Percentiles rank a stretch among this genome's conserved stretches.
phyloP scores from a whole-genome alignment of 108 stramenopile genomes.

The Schizochytrium sp. region DNA sequence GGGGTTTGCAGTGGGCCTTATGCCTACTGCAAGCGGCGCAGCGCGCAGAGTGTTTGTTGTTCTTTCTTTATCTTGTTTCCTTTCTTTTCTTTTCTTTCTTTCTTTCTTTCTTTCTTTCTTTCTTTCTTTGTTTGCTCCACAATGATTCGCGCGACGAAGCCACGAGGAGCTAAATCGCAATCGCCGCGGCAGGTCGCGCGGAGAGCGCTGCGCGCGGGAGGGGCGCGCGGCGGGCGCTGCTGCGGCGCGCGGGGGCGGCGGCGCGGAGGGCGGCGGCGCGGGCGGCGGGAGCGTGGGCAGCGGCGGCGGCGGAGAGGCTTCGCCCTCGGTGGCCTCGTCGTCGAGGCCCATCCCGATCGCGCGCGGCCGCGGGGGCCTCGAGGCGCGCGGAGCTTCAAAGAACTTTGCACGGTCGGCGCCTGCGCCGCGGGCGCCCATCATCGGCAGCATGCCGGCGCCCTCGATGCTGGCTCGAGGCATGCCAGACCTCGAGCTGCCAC shows the following conservation, averaged over 20 bases:
- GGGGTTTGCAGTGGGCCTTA: no score
- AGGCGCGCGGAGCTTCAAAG: not conserved
- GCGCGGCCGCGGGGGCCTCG: not conserved
- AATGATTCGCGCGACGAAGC: no score
- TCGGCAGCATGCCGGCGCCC: not conserved
- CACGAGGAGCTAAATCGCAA: no score
- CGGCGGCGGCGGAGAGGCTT: not conserved
- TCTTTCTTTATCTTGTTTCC: no score
- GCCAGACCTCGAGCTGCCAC: slow-evolving; percentile 7
- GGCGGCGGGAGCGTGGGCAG: not conserved
- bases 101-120: no score
- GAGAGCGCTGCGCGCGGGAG: no score
- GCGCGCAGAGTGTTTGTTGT: no score
- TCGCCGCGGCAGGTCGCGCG: no score
- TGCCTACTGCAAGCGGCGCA: no score
- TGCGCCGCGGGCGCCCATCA: not conserved
- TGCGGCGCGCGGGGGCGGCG: not conserved
- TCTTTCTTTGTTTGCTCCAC: no score
- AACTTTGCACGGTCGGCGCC: not conserved
- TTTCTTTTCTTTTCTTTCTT: no score
- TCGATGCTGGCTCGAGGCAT: not conserved
- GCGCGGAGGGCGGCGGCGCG: not conserved
- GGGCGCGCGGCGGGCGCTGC: no score
- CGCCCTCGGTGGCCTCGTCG: not conserved
- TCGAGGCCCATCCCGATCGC: not conserved